Evolutionary conservation across 129 eudicot genomes (phyloP), one percentile per base, ranked within the genome.

Genomic region (Artemisia annua): DNA sequence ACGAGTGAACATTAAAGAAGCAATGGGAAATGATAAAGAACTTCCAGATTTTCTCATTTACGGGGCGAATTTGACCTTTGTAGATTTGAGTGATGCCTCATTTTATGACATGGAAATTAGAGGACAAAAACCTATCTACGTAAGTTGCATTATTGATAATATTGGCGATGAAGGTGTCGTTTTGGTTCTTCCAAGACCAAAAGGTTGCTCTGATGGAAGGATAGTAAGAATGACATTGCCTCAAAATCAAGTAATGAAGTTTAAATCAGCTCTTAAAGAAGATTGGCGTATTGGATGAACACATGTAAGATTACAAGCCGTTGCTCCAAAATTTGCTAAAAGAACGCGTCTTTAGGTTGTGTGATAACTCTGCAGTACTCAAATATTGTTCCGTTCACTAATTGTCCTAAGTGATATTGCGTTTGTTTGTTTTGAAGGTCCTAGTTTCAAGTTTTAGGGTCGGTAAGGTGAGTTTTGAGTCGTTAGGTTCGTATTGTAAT

Each of bases 121-220:
- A 48, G 91, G 91, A 54, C 76, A 85, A 3, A 79, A 78, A 44
- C 96, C 98, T 1, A 66, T 39, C 19, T 20, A 63, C 5, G 90
- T 86, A n/a, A 82, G 80, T 35, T 92, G 70, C 50, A 3, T 13
- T 11, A 66, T 92, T 7, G 92, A 92, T 80, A 88, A 85, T 17
- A 80, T 85, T 53, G 96, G 92, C 11, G 95, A 85, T 0, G 78
- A 82, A 71, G 98, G 98, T 57, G 85, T 83, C 2, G 88, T 89
- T 62, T 73, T 92, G 80, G 95, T 89, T 50, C 90, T 85, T 67
- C 95, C 90, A 2, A 70, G 75, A 16, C 80, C 75, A 1, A 63
- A 74, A 51, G 75, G 67, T 26, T 19, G 30, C 28, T 26, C 67
- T 0, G 61, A 73, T 59, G 93, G 85, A 48, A 82, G 83, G 72